Evolutionary conservation across 352 stramenopile species (phyloP), one percentile per base, ranked within the genome.

Genomic region (Phytophthora sp.): DNA sequence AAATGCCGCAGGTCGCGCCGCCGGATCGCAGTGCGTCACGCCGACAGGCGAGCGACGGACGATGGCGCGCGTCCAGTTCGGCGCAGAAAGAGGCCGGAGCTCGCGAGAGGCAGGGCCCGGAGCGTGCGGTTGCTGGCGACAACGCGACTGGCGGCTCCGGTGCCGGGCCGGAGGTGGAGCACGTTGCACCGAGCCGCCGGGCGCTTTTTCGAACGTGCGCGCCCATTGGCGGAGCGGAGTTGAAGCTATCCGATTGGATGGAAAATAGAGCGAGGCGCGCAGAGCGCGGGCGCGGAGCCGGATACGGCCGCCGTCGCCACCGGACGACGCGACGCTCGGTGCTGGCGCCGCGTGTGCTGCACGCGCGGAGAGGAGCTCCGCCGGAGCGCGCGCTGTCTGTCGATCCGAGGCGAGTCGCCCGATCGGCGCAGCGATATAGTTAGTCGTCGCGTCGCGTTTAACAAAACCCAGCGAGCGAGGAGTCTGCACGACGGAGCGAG

Each of bases 61-160:
- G 54, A 62, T 63, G 49, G 44, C 41, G 34, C 21, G 46, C 60
- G 54, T 64, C 28, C 59, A 66, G 65, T 70, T 74, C 44, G 45
- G 66, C 45, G 66, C 61, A 71, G 54, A 74, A 71, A 71, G 60
- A 27, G 57, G 58, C 52, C 58, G 51, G 45, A 54, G 64, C 63
- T 49, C 31, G 23, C 43, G 42, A 60, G 57, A 54, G 48, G 57
- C 17, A 35, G 51, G 23, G 27, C 7, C 46, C 50, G 51, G 44
- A 59, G 38, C 38, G 35, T 53, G 61, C 26, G 39, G 28, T 49
- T 53, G 39, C 37, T 54, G 11, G 37, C 52, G 43, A 57, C 49
- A 38, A 32, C 31, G 41, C 38, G 37, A 54, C 44, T 51, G 39
- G 30, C 30, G 26, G 51, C 51, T 42, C 53, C 20, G 32, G 23